A percentile compares a stretch with the other conserved stretches of the same genome.
These are phyloP conservation scores for Aspergillus sp. DNA, from an alignment of 2,329 filamentous ascomycete genomes.

Conservation along the genomic window DNA sequence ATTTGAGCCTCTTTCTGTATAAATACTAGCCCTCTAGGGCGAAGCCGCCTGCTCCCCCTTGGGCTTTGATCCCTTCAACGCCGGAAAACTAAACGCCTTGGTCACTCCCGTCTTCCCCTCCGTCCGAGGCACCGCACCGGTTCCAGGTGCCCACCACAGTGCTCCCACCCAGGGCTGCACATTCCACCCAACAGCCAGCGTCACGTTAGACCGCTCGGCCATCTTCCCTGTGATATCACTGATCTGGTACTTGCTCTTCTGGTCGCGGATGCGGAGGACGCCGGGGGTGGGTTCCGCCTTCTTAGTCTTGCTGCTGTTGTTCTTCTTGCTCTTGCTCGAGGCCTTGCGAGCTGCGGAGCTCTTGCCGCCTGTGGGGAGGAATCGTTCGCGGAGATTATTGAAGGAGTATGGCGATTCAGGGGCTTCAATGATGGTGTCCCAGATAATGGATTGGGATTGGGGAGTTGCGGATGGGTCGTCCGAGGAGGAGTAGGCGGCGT, in stretches of 20 bases:
- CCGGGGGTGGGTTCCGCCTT: slow-evolving; percentile 47
- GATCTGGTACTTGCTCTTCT: slow-evolving; percentile 95
- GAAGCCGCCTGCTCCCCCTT: slow-evolving; percentile 26
- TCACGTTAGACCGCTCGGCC: slow-evolving; percentile 70
- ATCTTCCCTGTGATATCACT: slow-evolving; percentile 82
- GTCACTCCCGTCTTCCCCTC: slow-evolving; percentile 52
- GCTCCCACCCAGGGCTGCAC: slow-evolving; percentile 95
- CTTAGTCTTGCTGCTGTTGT: neutral
- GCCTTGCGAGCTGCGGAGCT: slow-evolving; percentile 16
- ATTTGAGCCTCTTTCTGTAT: neutral
- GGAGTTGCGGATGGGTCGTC: slow-evolving; percentile 21
- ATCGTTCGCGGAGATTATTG: slow-evolving; percentile 37
- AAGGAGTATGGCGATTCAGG: slow-evolving; percentile 46
- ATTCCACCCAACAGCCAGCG: slow-evolving; percentile 86
- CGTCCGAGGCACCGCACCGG: slow-evolving; percentile 52
- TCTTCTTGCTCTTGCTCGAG: slow-evolving; percentile 14
- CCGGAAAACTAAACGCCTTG: slow-evolving; percentile 56
- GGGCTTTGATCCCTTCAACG: slow-evolving; percentile 56
- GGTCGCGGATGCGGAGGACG: slow-evolving; percentile 73
- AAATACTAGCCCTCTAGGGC: neutral
- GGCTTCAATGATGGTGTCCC: slow-evolving; percentile 89
- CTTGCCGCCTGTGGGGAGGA: slow-evolving; percentile 27
- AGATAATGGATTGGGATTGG: slow-evolving; percentile 73
- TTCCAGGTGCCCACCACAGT: slow-evolving; percentile 72
- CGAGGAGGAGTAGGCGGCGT: slow-evolving; percentile 64